Conservation (phyloP, 2,329 filamentous ascomycete genomes). For the Daldinia sp. region DNA sequence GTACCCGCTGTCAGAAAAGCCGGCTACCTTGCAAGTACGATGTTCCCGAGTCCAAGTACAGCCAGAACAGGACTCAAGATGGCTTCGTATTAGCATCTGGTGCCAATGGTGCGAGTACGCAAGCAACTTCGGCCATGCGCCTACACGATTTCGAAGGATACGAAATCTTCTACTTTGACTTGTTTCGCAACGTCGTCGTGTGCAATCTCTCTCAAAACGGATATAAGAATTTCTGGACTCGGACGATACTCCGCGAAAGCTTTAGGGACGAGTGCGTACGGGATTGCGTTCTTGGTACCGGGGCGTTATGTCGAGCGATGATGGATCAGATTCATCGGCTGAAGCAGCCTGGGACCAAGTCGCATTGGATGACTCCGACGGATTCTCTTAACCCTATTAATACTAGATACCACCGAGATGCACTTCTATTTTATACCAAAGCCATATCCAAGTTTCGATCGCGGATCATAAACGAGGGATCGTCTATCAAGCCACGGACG, state of each 20-base stretch:
- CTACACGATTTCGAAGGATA: constrained; percentile 10
- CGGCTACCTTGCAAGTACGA: constrained; percentile 27
- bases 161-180: constrained; percentile 31
- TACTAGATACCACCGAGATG: constrained; percentile 24
- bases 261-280: constrained; percentile 34
- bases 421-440: constrained; percentile 28
- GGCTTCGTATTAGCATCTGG: constrained; percentile 5
- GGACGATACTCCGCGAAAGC: constrained; percentile 31
- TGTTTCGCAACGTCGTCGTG: constrained; percentile 29
- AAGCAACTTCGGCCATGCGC: constrained; percentile 1
- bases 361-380: constrained; percentile 19
- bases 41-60: background rate
- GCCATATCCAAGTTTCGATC: constrained; percentile 26
- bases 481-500: constrained; percentile 13
- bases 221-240: constrained; percentile 32
- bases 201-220: constrained; percentile 29
- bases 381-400: constrained; percentile 1
- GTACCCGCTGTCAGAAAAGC: constrained; percentile 27
- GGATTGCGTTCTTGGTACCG: constrained; percentile 30
- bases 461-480: constrained; percentile 17
- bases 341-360: background rate
- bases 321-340: constrained; percentile 9
- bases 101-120: background rate
- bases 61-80: background rate
- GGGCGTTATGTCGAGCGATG: constrained; percentile 30